These are phyloP conservation scores for Hemileccinum impolitum DNA, from an alignment of 768 basidiomycete species.

Conservation along the genomic window DNA sequence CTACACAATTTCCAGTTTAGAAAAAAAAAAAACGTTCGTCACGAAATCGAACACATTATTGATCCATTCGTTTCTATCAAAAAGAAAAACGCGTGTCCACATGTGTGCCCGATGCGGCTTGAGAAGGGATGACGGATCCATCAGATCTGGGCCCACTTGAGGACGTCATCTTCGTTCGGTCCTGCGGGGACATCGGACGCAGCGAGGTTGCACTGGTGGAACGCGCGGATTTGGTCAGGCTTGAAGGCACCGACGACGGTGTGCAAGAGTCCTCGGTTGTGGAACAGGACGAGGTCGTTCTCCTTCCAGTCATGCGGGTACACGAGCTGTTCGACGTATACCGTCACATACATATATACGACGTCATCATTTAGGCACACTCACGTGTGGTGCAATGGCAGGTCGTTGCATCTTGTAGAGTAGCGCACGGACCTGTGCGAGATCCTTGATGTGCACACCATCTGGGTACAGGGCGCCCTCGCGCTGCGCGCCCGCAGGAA, in stretches of 20 bases:
- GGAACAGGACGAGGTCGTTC: conserved; percentile 64
- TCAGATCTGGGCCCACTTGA: conserved; percentile 37
- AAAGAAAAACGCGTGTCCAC: conserved; percentile 3
- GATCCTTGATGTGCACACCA: conserved; percentile 71
- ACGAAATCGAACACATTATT: not conserved
- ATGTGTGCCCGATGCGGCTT: conserved; percentile 1
- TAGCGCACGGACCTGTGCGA: conserved; percentile 66
- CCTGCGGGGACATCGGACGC: conserved; percentile 48
- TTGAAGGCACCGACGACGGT: conserved; percentile 64
- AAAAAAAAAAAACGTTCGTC: not conserved
- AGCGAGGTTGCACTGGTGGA: conserved; percentile 59
- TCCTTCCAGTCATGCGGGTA: conserved; percentile 88
- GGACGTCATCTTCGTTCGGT: conserved; percentile 44
- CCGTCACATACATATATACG: not conserved
- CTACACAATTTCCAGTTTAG: conserved; percentile 4
- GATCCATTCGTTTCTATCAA: conserved; percentile 8
- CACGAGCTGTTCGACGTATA: conserved; percentile 47
- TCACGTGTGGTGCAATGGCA: conserved; percentile 74
- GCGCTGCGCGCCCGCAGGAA: conserved; percentile 56
- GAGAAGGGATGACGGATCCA: not conserved
- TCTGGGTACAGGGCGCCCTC: conserved; percentile 78
- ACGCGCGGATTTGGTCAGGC: conserved; percentile 44
- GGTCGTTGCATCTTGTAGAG: conserved; percentile 88
- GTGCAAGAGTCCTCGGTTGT: conserved; percentile 69
- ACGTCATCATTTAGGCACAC: not conserved